A percentile compares a stretch with the other conserved stretches of the same genome.
phyloP scores from a whole-genome alignment of 2,329 filamentous ascomycete species.

The Fusarium sp. region DNA sequence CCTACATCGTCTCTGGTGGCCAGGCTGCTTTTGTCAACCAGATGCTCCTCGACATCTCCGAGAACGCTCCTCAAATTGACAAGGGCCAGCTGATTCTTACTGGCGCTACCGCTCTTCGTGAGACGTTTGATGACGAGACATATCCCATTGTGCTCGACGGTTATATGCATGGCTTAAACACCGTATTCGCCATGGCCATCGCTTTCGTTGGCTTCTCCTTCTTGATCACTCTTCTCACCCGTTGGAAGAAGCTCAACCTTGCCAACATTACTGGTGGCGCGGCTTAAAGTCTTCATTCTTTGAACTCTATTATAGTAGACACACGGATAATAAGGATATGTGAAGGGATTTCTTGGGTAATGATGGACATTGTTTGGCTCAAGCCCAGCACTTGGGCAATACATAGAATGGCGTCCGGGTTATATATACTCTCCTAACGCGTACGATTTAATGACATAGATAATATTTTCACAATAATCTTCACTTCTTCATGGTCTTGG shows the following conservation, averaged over 20 bases:
- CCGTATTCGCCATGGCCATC: conserved; percentile 68
- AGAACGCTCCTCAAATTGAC: conserved; percentile 52
- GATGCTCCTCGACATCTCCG: conserved; percentile 51
- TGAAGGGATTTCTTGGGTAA: not conserved
- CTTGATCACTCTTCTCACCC: conserved; percentile 49
- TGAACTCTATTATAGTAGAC: not conserved
- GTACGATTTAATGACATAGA: conserved; percentile 20
- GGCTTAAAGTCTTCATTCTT: conserved; percentile 36
- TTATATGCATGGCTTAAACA: conserved; percentile 73
- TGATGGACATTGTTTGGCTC: not conserved
- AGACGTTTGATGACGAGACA: conserved; percentile 59
- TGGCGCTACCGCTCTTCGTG: conserved; percentile 67
- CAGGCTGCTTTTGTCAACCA: conserved; percentile 61
- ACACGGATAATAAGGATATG: not conserved
- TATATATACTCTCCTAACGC: conserved; percentile 20
- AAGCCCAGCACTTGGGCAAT: not conserved
- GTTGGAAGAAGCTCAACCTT: conserved; percentile 54
- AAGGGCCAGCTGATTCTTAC: conserved; percentile 53
- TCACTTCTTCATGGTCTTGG: not conserved
- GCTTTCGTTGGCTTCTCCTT: conserved; percentile 58
- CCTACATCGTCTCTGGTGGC: conserved; percentile 61
- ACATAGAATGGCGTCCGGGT: conserved; percentile 27
- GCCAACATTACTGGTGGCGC: conserved; percentile 46
- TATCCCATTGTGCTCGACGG: conserved; percentile 66
- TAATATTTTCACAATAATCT: not conserved